Conservation (phyloP, 352 stramenopile genomes). For the Phytophthora sansomeana region DNA sequence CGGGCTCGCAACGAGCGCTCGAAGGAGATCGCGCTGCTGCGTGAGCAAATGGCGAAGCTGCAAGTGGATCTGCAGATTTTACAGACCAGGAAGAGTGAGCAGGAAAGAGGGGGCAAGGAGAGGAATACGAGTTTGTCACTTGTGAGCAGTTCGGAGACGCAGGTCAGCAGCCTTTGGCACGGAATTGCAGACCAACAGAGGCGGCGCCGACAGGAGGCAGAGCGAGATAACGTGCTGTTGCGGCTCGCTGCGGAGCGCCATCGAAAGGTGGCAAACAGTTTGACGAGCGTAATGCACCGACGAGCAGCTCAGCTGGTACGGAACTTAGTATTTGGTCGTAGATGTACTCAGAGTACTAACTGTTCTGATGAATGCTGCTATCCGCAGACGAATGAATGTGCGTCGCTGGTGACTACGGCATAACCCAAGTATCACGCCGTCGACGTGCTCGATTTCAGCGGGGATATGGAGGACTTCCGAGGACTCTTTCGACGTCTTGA, state of each 20-base stretch:
- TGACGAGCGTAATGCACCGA: conserved; percentile 43
- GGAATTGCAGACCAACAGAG: conserved; percentile 33
- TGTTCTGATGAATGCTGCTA: too few relatives aligned
- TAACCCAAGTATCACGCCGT: not conserved
- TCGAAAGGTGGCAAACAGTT: conserved; percentile 40
- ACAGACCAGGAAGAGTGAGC: conserved; percentile 1
- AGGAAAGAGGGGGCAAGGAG: not conserved
- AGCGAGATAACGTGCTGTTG: conserved; percentile 44
- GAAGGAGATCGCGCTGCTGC: conserved; percentile 45
- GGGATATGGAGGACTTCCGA: conserved; percentile 28
- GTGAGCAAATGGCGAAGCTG: conserved; percentile 39
- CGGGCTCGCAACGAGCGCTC: conserved; percentile 39
- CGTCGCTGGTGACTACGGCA: conserved; percentile 20
- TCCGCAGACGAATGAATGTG: conserved; percentile 23
- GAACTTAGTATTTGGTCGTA: not conserved
- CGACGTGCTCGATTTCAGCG: conserved; percentile 21
- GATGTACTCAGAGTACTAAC: too few relatives aligned
- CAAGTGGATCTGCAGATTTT: conserved; percentile 41
- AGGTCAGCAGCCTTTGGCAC: conserved; percentile 30
- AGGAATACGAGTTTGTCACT: not conserved
- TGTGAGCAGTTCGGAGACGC: not conserved
- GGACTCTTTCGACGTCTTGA: conserved; percentile 33
- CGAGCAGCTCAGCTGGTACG: conserved; percentile 27
- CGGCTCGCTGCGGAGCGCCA: conserved; percentile 49
- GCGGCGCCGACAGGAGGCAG: conserved; percentile 16